phyloP scores from a whole-genome alignment of 495 filamentous ascomycete genomes.

The Aspergillus sclerotiicarbonarius region DNA sequence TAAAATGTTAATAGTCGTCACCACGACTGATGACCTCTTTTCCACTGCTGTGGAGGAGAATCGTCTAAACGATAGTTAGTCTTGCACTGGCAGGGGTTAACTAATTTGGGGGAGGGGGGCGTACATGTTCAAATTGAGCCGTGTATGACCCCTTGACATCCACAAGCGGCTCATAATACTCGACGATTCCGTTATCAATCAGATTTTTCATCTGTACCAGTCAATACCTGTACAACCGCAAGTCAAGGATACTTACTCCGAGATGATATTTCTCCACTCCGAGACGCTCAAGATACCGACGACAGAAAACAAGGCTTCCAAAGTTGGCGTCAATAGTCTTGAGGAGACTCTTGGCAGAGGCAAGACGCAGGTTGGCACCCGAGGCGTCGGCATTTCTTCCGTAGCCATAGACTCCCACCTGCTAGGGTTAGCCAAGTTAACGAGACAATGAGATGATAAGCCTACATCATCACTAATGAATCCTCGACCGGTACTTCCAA shows the following conservation, averaged over 20 bases:
- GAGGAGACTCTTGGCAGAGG: slow-evolving; percentile 56
- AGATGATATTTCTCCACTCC: slow-evolving; percentile 60
- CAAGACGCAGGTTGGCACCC: slow-evolving; percentile 46
- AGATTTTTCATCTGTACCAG: slow-evolving; percentile 49
- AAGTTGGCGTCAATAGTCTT: slow-evolving; percentile 65
- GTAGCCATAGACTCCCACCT: slow-evolving; percentile 46
- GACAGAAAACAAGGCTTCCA: slow-evolving; percentile 59
- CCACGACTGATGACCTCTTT: slow-evolving; percentile 50
- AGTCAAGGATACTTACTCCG: slow-evolving; percentile 42
- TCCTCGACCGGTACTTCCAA: slow-evolving; percentile 60
- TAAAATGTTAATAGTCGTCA: slow-evolving; percentile 38
- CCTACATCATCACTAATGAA: slow-evolving; percentile 42
- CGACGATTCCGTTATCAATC: slow-evolving; percentile 52
- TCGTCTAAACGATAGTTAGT: slow-evolving; percentile 33
- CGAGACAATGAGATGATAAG: not conserved
- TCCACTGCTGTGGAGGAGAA: slow-evolving; percentile 40
- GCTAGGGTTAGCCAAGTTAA: not conserved
- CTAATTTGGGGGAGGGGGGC: slow-evolving; percentile 13
- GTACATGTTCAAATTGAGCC: slow-evolving; percentile 62
- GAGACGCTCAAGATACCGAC: slow-evolving; percentile 62
- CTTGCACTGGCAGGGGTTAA: too few relatives aligned
- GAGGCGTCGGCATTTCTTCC: slow-evolving; percentile 52
- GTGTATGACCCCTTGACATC: slow-evolving; percentile 57
- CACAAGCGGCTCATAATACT: slow-evolving; percentile 51
- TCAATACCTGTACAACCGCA: not conserved